These are phyloP conservation scores for Picea abies DNA, from an alignment of 83 land plant genomes.

Conservation along the genomic window DNA sequence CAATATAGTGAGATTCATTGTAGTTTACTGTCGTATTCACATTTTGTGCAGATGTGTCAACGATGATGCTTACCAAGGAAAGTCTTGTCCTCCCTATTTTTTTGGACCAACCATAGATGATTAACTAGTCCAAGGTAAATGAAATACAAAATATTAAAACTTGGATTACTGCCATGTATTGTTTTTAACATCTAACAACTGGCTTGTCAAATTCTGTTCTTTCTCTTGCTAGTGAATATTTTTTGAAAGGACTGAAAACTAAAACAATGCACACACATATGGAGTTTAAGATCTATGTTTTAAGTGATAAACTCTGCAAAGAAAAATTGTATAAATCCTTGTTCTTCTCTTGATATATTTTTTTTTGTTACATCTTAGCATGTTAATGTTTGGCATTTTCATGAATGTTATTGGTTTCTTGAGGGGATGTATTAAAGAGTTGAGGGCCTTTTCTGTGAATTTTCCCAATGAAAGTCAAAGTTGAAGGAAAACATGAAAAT, in stretches of 20 bases:
- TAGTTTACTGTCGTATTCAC: background rate
- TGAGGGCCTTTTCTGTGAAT: constrained; percentile 23
- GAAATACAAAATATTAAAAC: too few relatives aligned
- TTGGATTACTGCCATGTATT: too few relatives aligned
- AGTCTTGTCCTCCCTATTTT: constrained; percentile 57
- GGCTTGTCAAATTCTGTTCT: too few relatives aligned
- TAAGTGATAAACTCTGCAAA: constrained; percentile 56
- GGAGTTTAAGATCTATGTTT: constrained; percentile 57
- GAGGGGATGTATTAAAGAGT: background rate
- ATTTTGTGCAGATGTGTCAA: constrained; percentile 58
- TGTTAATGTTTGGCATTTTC: too few relatives aligned
- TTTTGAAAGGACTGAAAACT: constrained; percentile 61
- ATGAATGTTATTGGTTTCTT: background rate
- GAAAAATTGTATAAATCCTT: constrained; percentile 37
- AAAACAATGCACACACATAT: constrained; percentile 25
- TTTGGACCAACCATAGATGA: constrained; percentile 27
- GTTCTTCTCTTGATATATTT: background rate
- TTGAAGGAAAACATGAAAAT: constrained; percentile 21
- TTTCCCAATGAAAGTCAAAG: constrained; percentile 49
- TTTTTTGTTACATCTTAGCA: background rate
- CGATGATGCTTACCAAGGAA: constrained; percentile 66
- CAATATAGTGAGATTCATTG: background rate
- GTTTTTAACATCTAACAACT: too few relatives aligned
- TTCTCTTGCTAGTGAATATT: constrained; percentile 34
- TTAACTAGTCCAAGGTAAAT: constrained; percentile 69